Percentiles rank a stretch among this genome's conserved stretches.
Conservation (phyloP, 495 filamentous ascomycete species). For the Hypoxylon subgilvum region DNA sequence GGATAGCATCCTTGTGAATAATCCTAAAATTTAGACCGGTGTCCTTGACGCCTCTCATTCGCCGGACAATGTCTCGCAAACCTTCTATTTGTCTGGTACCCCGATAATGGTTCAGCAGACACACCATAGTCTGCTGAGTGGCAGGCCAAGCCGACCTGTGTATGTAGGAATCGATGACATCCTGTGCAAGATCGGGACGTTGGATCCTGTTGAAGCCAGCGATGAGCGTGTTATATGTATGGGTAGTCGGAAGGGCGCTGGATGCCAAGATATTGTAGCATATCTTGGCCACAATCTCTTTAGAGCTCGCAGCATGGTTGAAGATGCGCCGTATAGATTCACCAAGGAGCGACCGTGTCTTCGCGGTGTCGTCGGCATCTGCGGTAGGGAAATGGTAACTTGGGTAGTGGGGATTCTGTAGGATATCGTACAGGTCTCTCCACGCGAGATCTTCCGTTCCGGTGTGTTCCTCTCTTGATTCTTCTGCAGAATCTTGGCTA, state of each 20-base stretch:
- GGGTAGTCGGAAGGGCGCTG: slow-evolving; percentile 60
- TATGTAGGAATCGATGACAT: slow-evolving; percentile 61
- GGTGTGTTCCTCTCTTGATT: neutral
- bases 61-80: slow-evolving; percentile 47
- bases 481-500: slow-evolving; percentile 5
- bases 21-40: slow-evolving; percentile 28
- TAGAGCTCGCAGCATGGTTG: slow-evolving; percentile 20
- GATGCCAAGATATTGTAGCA: slow-evolving; percentile 70
- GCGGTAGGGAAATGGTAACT: slow-evolving; percentile 38
- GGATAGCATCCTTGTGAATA: slow-evolving; percentile 7
- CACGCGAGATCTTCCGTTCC: neutral
- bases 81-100: slow-evolving; percentile 45
- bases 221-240: slow-evolving; percentile 73
- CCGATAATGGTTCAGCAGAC: slow-evolving; percentile 62
- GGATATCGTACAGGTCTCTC: slow-evolving; percentile 15
- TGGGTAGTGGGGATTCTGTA: slow-evolving; percentile 40
- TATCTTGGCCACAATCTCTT: slow-evolving; percentile 60
- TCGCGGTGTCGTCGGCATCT: slow-evolving; percentile 15
- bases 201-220: slow-evolving; percentile 59
- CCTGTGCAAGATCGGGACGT: slow-evolving; percentile 56
- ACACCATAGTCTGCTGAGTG: slow-evolving; percentile 59
- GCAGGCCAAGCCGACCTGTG: slow-evolving; percentile 53
- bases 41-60: slow-evolving; percentile 46
- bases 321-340: slow-evolving; percentile 45
- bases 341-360: slow-evolving; percentile 39